Percentiles rank a stretch among this genome's conserved stretches.
These are phyloP conservation scores for Diaporthe citri DNA, from an alignment of 2,329 filamentous ascomycete genomes.

Conservation along the genomic window DNA sequence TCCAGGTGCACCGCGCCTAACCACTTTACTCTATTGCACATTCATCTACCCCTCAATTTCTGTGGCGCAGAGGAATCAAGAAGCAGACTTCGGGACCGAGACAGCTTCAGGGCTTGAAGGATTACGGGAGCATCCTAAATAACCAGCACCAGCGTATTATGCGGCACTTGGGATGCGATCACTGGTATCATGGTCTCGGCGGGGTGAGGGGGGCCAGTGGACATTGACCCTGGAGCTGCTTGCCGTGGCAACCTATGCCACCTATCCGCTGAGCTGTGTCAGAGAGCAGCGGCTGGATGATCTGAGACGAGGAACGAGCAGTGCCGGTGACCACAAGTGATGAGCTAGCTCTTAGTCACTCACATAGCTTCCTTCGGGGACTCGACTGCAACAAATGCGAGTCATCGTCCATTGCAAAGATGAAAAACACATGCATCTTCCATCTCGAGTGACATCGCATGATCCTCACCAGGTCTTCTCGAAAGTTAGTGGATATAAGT, in stretches of 20 bases:
- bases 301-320: neutral
- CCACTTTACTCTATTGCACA: neutral
- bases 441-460: neutral
- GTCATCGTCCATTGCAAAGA: neutral
- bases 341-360: neutral
- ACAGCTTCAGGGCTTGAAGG: neutral
- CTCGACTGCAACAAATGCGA: neutral
- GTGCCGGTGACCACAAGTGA: too few relatives aligned
- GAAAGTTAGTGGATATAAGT: neutral
- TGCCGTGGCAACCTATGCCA: neutral
- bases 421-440: too few relatives aligned
- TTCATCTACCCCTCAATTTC: neutral
- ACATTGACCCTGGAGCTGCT: neutral
- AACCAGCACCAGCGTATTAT: neutral
- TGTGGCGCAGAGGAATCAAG: neutral
- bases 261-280: neutral
- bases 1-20: neutral
- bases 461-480: too few relatives aligned
- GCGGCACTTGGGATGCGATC: neutral
- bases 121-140: neutral
- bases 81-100: neutral
- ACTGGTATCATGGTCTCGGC: neutral
- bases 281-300: neutral
- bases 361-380: fast-evolving
- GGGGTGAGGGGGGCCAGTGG: neutral